These are phyloP conservation scores for Asclepias syriaca DNA, from an alignment of 257 asterid species.

Conservation along the genomic window DNA sequence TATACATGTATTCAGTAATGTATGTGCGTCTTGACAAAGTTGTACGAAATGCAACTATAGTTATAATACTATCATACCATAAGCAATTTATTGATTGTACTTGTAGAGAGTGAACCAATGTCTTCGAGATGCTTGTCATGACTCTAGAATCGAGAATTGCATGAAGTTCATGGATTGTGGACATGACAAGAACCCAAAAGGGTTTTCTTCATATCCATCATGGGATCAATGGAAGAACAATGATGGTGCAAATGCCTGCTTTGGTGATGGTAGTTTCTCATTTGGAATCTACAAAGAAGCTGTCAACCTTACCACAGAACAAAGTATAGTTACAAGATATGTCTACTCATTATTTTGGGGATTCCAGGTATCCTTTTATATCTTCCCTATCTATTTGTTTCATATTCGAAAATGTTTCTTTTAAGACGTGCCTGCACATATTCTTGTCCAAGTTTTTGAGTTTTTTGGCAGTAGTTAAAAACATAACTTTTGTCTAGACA, in stretches of 20 bases:
- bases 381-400: conserved; percentile 1
- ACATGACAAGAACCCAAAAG: conserved; percentile 25
- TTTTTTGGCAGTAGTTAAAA: background rate
- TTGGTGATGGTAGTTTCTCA: conserved; percentile 36
- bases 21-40: background rate
- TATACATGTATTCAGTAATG: background rate
- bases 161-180: conserved; percentile 63
- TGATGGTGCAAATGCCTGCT: conserved; percentile 57
- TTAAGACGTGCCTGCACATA: background rate
- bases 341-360: conserved; percentile 92
- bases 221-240: conserved; percentile 58
- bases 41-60: background rate
- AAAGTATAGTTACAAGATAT: conserved; percentile 46
- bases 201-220: conserved; percentile 15
- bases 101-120: conserved; percentile 82
- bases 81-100: background rate
- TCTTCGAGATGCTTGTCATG: conserved; percentile 62
- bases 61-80: background rate
- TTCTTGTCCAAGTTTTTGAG: background rate
- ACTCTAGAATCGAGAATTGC: conserved; percentile 34
- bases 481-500: background rate
- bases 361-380: conserved; percentile 65
- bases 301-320: conserved; percentile 53
- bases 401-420: background rate
- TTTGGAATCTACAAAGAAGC: conserved; percentile 65